Evolutionary conservation across 202 grass and related monocot species (phyloP), one percentile per base, ranked within the genome.

Genomic region (Saccharum hybrid): DNA sequence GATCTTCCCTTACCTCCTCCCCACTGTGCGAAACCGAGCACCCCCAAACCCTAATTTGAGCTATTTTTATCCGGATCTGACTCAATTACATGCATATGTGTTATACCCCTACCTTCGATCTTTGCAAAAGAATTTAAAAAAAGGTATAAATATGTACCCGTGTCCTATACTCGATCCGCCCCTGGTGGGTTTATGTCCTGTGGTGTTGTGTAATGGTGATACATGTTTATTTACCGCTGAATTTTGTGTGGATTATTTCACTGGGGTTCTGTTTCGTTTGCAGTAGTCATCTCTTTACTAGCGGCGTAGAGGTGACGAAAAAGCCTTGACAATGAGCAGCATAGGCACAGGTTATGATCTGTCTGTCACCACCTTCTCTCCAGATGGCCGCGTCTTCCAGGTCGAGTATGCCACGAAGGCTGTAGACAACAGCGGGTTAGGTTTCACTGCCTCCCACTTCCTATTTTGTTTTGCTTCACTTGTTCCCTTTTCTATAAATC

Each of bases 261-360:
- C 2, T 5, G 23, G 14, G 52, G 6, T 38, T 75, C 56, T 85
- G 3, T 11, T 66, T 63, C 66, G 40, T 67, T 38, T 56, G 0
- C 37, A 68, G 78, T 65, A 78, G 19, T 26, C 6, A 26, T 73
- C 43, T 39, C 9, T 10, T 34, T 7, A 37, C 12, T 16, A 28
- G 42, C 0, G 19, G 34, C 8, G 0, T 71, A 82, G 39, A 43
- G 48, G 64, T 79, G 51, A 30, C 38, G 30, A 14, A 75, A 14
- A 7, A n/a, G 21, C 12, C 11, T 16, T 40, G 49, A 84, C 69
- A 63, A 97, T 97, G 94, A 93, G 89, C 76, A 97, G 91, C 94
- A 97, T 93, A 86, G 89, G 91, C 82, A 97, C 94, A 46, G 94
- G 91, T 51, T 97, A 97, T 59, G 94, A 97, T 88, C 79, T 97